Percentiles rank a stretch among this genome's conserved stretches.
These are phyloP conservation scores for Geranium brycei DNA, from an alignment of 345 rosid species.

Conservation along the genomic window DNA sequence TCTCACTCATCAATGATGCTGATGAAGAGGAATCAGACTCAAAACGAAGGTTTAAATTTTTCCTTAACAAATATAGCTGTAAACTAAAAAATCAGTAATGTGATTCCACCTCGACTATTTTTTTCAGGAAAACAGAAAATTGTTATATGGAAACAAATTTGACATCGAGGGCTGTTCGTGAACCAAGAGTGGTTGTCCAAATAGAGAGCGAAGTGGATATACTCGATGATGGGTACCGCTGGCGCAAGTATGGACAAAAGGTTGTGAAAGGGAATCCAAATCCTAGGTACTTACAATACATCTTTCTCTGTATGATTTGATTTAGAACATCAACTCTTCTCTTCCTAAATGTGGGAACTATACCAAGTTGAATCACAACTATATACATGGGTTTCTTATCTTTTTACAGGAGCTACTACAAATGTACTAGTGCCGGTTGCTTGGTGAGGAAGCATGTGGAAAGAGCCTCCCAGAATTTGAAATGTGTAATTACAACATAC, in stretches of 20 bases:
- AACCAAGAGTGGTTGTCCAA: conserved; percentile 56
- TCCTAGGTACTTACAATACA: conserved; percentile 36
- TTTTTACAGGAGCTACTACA: conserved; percentile 51
- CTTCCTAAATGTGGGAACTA: too few relatives aligned
- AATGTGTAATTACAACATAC: conserved; percentile 44
- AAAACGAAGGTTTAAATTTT: conserved; percentile 38
- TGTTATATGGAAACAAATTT: conserved; percentile 31
- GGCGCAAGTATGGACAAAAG: conserved; percentile 70
- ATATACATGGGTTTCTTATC: not conserved
- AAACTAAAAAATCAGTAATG: not conserved
- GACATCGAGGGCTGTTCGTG: conserved; percentile 41
- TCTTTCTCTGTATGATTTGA: not conserved
- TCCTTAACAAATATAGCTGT: conserved; percentile 3
- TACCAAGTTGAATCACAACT: not conserved
- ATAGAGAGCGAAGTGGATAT: conserved; percentile 59
- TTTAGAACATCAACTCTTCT: too few relatives aligned
- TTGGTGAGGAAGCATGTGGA: conserved; percentile 59
- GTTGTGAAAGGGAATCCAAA: conserved; percentile 71
- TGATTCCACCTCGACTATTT: not conserved
- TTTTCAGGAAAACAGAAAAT: conserved; percentile 42
- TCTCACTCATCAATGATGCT: conserved; percentile 23
- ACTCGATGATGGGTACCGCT: conserved; percentile 65
- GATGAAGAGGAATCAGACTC: conserved; percentile 41
- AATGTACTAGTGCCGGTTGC: conserved; percentile 57
- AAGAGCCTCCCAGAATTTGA: conserved; percentile 50